Conservation (phyloP, 306 rosid genomes). For the Fagus sylvatica region DNA sequence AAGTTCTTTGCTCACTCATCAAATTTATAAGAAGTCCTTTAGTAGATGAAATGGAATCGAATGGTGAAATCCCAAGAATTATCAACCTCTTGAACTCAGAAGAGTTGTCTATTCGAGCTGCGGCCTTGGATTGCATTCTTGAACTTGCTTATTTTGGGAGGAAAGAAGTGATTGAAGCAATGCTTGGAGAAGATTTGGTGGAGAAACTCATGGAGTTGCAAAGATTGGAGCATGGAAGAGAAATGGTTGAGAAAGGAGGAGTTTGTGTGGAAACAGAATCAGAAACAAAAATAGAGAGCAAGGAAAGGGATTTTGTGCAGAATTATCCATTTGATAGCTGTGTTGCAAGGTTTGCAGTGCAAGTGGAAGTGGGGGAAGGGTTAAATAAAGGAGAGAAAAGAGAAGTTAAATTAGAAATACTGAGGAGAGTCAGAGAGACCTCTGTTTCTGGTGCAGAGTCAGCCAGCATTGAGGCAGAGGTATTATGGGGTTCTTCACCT, state of each 20-base stretch:
- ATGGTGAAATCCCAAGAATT: constrained; percentile 40
- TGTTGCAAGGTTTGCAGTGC: constrained; percentile 58
- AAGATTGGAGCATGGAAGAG: constrained; percentile 23
- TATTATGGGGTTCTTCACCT: constrained; percentile 70
- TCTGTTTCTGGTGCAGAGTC: constrained; percentile 54
- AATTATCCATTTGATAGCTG: constrained; percentile 38
- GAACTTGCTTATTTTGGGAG: constrained; percentile 57
- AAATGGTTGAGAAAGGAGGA: neutral
- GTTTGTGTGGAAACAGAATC: constrained; percentile 3
- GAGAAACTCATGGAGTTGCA: constrained; percentile 56
- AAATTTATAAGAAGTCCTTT: constrained; percentile 45
- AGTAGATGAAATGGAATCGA: constrained; percentile 51
- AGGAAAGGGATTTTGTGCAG: neutral
- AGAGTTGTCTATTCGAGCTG: constrained; percentile 29
- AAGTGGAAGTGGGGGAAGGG: constrained; percentile 62
- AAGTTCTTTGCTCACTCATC: constrained; percentile 45
- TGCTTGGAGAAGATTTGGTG: constrained; percentile 44
- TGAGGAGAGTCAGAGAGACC: constrained; percentile 50
- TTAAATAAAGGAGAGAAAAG: constrained; percentile 48
- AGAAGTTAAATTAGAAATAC: constrained; percentile 46
- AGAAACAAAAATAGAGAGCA: neutral
- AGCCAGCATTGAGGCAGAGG: constrained; percentile 49
- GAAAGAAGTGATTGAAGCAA: constrained; percentile 53
- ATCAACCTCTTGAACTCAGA: constrained; percentile 26
- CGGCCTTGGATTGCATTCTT: constrained; percentile 49